Conservation (phyloP, 2,329 filamentous ascomycete species). For the Phyllosticta citribraziliensis region DNA sequence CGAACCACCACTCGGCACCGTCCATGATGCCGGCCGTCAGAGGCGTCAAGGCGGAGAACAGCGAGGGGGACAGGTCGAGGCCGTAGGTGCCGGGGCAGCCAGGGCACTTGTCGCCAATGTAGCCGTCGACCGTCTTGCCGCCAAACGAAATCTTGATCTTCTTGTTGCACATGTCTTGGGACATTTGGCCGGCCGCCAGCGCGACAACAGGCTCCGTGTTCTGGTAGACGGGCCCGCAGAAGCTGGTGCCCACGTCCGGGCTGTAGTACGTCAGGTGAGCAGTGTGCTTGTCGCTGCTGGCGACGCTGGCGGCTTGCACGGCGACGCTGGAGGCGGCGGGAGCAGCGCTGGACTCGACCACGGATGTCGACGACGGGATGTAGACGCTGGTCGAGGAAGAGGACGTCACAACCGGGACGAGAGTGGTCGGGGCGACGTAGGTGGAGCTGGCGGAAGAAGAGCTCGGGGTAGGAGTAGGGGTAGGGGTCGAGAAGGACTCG, state of each 20-base stretch:
- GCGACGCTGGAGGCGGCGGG: slow-evolving; percentile 7
- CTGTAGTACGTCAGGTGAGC: slow-evolving; percentile 24
- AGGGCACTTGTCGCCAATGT: slow-evolving; percentile 26
- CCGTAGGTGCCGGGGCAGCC: slow-evolving; percentile 20
- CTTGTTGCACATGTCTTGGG: slow-evolving; percentile 27
- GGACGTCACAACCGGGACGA: background rate
- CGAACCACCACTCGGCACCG: slow-evolving; percentile 5
- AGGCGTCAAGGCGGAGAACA: slow-evolving; percentile 21
- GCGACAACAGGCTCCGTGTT: slow-evolving; percentile 21
- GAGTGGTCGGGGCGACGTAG: slow-evolving; percentile 4
- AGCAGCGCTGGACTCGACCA: background rate
- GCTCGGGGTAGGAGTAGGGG: background rate
- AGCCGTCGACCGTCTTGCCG: slow-evolving; percentile 20
- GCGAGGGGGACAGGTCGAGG: slow-evolving; percentile 23
- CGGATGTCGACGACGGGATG: background rate
- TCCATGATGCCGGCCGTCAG: slow-evolving; percentile 4
- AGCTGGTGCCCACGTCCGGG: slow-evolving; percentile 19
- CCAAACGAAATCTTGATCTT: slow-evolving; percentile 23
- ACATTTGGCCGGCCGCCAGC: slow-evolving; percentile 20
- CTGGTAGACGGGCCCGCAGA: slow-evolving; percentile 21
- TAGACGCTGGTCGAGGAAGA: background rate
- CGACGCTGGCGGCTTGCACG: background rate
- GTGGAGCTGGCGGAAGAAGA: background rate
- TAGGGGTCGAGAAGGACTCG: background rate
- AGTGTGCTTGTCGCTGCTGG: background rate